Percentiles rank a stretch among this genome's conserved stretches.
Evolutionary conservation across 192 early-diverging fungal genomes (phyloP).

Genomic region (Cetraspora pellucida): DNA sequence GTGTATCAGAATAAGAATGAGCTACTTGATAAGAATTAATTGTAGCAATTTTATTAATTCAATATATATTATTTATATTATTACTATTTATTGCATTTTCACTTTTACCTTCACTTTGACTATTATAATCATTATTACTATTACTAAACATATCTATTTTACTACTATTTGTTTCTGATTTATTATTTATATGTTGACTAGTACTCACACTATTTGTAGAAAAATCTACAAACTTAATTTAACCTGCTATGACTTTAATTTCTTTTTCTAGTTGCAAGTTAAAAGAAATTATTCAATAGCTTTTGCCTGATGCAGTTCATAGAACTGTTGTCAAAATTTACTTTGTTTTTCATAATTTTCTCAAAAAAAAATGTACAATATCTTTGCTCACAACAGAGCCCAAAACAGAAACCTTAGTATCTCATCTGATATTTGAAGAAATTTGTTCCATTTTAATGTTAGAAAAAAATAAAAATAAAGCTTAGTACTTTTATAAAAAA

Average conservation of each 20-base stretch:
- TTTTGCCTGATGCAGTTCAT: neutral
- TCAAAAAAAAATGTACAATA: no score
- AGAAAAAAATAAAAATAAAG: no score
- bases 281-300: neutral
- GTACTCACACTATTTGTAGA: neutral
- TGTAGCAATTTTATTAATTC: neutral
- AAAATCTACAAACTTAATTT: conserved; percentile 3
- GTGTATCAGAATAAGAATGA: neutral
- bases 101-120: no score
- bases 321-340: no score
- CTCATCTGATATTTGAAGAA: neutral
- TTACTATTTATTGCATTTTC: neutral
- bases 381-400: neutral
- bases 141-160: conserved; percentile 1
- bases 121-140: conserved; percentile 1
- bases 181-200: neutral
- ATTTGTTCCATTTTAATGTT: no score
- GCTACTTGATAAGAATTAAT: conserved; percentile 2
- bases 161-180: neutral
- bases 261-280: neutral
- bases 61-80: neutral
- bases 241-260: neutral
- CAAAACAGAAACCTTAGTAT: neutral
- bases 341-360: no score
- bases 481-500: no score